These are phyloP conservation scores for Gracilariopsis chorda DNA, from an alignment of 23 red algal genomes.

Conservation along the genomic window DNA sequence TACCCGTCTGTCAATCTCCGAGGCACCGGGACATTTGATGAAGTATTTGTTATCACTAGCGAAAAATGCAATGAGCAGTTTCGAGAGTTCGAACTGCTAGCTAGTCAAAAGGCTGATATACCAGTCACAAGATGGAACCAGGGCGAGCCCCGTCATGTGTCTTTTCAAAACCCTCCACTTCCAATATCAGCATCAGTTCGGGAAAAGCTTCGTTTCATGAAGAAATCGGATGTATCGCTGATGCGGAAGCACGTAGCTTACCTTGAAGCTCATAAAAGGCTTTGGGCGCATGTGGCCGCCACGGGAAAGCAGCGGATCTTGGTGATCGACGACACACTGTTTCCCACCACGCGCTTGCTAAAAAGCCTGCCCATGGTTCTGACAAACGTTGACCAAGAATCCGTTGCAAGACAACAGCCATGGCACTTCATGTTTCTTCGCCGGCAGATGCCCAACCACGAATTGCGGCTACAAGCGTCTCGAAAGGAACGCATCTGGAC, in stretches of 20 bases:
- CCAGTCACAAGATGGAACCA: background rate
- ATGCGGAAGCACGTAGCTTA: conserved; percentile 46
- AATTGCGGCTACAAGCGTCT: background rate
- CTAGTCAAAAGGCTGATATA: conserved; percentile 11
- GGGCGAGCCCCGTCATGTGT: background rate
- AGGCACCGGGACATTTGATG: conserved; percentile 48
- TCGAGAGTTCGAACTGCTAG: conserved; percentile 12
- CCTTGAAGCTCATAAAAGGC: conserved; percentile 24
- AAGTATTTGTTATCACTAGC: conserved; percentile 59
- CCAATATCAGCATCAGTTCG: background rate
- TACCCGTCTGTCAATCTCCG: conserved; percentile 25
- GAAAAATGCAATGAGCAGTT: conserved; percentile 38
- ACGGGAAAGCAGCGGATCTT: conserved; percentile 33
- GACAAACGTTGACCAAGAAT: conserved; percentile 57
- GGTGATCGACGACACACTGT: conserved; percentile 54
- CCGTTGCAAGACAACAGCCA: conserved; percentile 27
- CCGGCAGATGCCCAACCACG: background rate
- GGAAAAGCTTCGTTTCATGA: background rate
- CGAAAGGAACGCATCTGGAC: conserved; percentile 48
- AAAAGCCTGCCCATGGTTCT: conserved; percentile 28
- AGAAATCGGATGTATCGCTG: background rate
- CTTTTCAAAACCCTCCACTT: conserved; percentile 5
- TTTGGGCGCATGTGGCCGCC: conserved; percentile 31
- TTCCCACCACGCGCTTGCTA: conserved; percentile 45
- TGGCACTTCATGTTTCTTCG: conserved; percentile 86